These are phyloP conservation scores for Cyclotella cryptica DNA, from an alignment of 108 stramenopile species.

Conservation along the genomic window DNA sequence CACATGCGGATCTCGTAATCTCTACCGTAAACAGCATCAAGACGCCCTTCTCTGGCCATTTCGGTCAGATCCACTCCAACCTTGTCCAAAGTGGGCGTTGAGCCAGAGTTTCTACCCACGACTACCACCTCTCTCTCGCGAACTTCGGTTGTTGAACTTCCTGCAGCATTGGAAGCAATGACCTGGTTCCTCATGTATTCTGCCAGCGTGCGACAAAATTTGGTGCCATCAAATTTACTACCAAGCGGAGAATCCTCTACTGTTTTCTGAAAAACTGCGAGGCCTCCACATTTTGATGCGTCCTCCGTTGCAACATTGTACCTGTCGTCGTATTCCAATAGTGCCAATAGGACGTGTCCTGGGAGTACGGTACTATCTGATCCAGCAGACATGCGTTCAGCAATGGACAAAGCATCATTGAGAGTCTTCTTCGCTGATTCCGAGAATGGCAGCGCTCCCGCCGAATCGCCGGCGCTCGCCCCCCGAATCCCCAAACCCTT, in stretches of 20 bases:
- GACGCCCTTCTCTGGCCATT: slow-evolving; percentile 71
- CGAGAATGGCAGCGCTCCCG: slow-evolving; percentile 53
- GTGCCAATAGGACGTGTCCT: slow-evolving; percentile 56
- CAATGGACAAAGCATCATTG: slow-evolving; percentile 45
- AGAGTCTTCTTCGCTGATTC: slow-evolving; percentile 40
- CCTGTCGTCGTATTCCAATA: slow-evolving; percentile 50
- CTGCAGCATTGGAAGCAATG: slow-evolving; percentile 4
- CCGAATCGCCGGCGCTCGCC: no score
- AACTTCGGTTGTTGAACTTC: slow-evolving; percentile 38
- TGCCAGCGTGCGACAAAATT: slow-evolving; percentile 43
- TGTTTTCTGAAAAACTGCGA: slow-evolving; percentile 38
- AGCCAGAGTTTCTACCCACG: slow-evolving; percentile 49
- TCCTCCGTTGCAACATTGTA: slow-evolving; percentile 55
- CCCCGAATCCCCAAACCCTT: slow-evolving; percentile 16
- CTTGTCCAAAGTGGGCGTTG: slow-evolving; percentile 68
- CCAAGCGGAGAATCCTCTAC: slow-evolving; percentile 21
- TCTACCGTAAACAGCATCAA: slow-evolving; percentile 79
- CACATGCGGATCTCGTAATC: slow-evolving; percentile 79
- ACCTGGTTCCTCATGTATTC: slow-evolving; percentile 36
- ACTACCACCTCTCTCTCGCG: slow-evolving; percentile 63
- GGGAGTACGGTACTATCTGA: slow-evolving; percentile 36
- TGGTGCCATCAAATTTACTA: slow-evolving; percentile 42
- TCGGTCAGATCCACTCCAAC: slow-evolving; percentile 81
- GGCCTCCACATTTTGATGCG: slow-evolving; percentile 33
- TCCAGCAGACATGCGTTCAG: slow-evolving; percentile 36